These are phyloP conservation scores for Irpex sp. DNA, from an alignment of 1,284 basidiomycete species.

Conservation along the genomic window DNA sequence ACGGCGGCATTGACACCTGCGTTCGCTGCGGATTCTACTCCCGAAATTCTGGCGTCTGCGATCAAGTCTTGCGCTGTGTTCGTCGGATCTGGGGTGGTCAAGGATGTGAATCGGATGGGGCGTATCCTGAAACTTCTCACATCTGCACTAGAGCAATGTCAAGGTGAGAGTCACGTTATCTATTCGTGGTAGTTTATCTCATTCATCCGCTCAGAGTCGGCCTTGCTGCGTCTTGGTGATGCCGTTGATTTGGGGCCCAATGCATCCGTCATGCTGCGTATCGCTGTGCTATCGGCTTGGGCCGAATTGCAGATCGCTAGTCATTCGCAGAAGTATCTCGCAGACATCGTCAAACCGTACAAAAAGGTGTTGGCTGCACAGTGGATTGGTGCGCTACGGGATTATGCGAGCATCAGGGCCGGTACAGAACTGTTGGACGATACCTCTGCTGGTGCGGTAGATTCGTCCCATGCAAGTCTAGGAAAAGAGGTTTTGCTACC, in stretches of 20 bases:
- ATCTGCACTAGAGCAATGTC: conserved; percentile 86
- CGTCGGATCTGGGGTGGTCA: conserved; percentile 93
- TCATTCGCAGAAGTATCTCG: conserved; percentile 71
- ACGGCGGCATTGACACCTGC: conserved; percentile 98
- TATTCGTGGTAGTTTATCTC: background rate
- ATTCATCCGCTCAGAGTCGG: conserved; percentile 53
- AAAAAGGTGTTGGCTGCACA: conserved; percentile 70
- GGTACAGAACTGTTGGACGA: conserved; percentile 82
- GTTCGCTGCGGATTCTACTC: conserved; percentile 92
- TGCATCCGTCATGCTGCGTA: conserved; percentile 91
- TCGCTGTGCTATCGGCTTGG: conserved; percentile 95
- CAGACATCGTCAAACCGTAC: conserved; percentile 83
- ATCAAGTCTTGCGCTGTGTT: conserved; percentile 95
- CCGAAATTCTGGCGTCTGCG: conserved; percentile 91
- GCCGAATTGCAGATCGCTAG: conserved; percentile 88
- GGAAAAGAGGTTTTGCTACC: conserved; percentile 90
- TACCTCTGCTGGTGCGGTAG: conserved; percentile 64
- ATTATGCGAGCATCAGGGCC: conserved; percentile 88
- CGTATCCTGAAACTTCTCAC: conserved; percentile 90
- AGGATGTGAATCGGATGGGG: conserved; percentile 88
- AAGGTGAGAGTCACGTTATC: conserved; percentile 43
- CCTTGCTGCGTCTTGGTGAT: conserved; percentile 85
- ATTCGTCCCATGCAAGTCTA: conserved; percentile 82
- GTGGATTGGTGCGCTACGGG: conserved; percentile 88
- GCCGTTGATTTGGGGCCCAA: conserved; percentile 88